A percentile compares a stretch with the other conserved stretches of the same genome.
Evolutionary conservation across 106 monocot species (phyloP).

Genomic region (Iris macrosiphon): DNA sequence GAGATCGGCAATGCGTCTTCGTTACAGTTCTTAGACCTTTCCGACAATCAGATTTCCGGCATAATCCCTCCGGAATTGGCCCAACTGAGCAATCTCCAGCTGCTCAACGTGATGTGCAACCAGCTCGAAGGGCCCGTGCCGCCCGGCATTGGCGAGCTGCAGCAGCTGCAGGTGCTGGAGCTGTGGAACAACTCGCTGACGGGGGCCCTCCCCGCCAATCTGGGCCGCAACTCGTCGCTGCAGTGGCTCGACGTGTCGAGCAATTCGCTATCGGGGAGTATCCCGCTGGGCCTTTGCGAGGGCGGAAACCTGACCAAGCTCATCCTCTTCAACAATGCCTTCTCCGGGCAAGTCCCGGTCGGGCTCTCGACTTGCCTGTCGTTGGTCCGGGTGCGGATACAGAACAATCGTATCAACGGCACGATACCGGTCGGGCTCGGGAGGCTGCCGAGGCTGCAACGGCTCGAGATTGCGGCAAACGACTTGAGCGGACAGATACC

Average conservation of each 20-base stretch:
- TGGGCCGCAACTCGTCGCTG: conserved; percentile 55
- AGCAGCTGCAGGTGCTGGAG: conserved; percentile 49
- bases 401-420: conserved; percentile 74
- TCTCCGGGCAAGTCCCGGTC: conserved; percentile 62
- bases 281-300: conserved; percentile 51
- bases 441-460: conserved; percentile 50
- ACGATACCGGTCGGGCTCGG: conserved; percentile 56
- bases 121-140: conserved; percentile 53
- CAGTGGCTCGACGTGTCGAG: conserved; percentile 94
- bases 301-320: conserved; percentile 76
- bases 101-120: conserved; percentile 91
- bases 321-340: conserved; percentile 84
- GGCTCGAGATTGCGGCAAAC: conserved; percentile 70
- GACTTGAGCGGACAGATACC: conserved; percentile 57
- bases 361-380: conserved; percentile 42
- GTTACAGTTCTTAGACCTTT: conserved; percentile 51
- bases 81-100: conserved; percentile 45
- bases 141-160: conserved; percentile 36
- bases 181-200: conserved; percentile 88
- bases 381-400: conserved; percentile 65
- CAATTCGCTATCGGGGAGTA: conserved; percentile 59
- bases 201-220: conserved; percentile 45
- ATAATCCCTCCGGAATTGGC: conserved; percentile 50
- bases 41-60: conserved; percentile 70
- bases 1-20: conserved; percentile 63